phyloP scores from a whole-genome alignment of 805 yeast genomes.

The Myxozyma udenii region DNA sequence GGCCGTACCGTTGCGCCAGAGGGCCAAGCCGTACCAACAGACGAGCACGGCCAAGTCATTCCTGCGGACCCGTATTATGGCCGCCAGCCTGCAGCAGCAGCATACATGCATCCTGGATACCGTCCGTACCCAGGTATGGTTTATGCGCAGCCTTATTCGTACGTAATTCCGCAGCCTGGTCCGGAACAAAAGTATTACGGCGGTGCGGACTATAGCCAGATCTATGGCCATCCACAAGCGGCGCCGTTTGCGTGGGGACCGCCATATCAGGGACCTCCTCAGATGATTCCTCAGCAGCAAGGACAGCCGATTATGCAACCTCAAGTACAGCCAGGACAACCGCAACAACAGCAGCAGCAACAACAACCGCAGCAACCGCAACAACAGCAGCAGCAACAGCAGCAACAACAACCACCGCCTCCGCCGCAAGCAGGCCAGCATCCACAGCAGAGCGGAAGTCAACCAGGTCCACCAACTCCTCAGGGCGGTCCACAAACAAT shows the following conservation, averaged over 20 bases:
- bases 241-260: constrained; percentile 17
- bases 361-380: constrained; percentile 11
- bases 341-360: constrained; percentile 8
- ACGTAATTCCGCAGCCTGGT: constrained; percentile 5
- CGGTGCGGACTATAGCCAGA: constrained; percentile 3
- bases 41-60: constrained; percentile 15
- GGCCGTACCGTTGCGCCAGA: constrained; percentile 1
- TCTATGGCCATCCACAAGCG: constrained; percentile 12
- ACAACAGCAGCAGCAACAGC: constrained; percentile 15
- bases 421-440: constrained; percentile 16
- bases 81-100: constrained; percentile 12
- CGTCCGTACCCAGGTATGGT: constrained; percentile 28
- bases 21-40: constrained; percentile 5
- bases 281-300: constrained; percentile 25
- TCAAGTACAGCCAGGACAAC: no score
- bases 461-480: constrained; percentile 5
- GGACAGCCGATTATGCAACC: no score
- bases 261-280: constrained; percentile 14
- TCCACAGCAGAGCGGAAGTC: not conserved
- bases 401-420: constrained; percentile 5
- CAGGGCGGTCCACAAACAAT: constrained; percentile 5
- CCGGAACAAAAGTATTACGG: constrained; percentile 19
- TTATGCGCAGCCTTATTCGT: constrained; percentile 13
- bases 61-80: constrained; percentile 15
- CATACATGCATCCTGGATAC: constrained; percentile 15